Evolutionary conservation across 345 rosid genomes (phyloP), one percentile per base, ranked within the genome.

Genomic region (Eucalyptus shirleyi): DNA sequence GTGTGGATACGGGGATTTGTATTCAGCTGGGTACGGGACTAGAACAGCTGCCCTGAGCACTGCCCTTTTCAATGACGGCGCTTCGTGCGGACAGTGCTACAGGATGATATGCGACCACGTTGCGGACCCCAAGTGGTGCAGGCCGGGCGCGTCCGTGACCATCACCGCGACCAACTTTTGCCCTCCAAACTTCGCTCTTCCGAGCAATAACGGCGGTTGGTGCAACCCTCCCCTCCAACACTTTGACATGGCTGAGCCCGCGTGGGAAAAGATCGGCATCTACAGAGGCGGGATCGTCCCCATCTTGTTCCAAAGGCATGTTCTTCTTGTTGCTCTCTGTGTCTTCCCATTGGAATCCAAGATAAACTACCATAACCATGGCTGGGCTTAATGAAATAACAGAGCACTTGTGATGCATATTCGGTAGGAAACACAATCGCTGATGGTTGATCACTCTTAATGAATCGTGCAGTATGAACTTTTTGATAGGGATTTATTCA

Each of bases 191-290:
- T 95, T 89, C 44, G 99, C 97, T 45, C 95, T 92, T 8, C 95
- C 98, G 5, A 97, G 90, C 93, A 89, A 96, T 89, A 56, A 92
- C 37, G 99, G 99, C 4, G 99, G 99, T 45, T 98, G 99, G 99
- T 98, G 99, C 93, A 97, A 97, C 77, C 98, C 97, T 87, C 99
- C 99, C n/a, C 98, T 95, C 86, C 95, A 96, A 90, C 99, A 98
- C 89, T 97, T 98, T 12, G 99, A 98, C 87, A 96, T 98, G 98
- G 98, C 99, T 9, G 94, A 97, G 88, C 99, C 99, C 3, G 98
- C 97, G 59, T 97, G 98, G 99, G 93, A 96, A 93, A 94, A 95
- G 92, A 97, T 98, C 45, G 99, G 96, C 6, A 95, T 95, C 87
- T 97, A 96, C 89, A 87, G 92, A 67, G 99, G 98, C 7, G 99